Percentiles rank a stretch among this genome's conserved stretches.
Evolutionary conservation across 1,284 basidiomycete species (phyloP).

Genomic region (Cryptococcus amylolentus): DNA sequence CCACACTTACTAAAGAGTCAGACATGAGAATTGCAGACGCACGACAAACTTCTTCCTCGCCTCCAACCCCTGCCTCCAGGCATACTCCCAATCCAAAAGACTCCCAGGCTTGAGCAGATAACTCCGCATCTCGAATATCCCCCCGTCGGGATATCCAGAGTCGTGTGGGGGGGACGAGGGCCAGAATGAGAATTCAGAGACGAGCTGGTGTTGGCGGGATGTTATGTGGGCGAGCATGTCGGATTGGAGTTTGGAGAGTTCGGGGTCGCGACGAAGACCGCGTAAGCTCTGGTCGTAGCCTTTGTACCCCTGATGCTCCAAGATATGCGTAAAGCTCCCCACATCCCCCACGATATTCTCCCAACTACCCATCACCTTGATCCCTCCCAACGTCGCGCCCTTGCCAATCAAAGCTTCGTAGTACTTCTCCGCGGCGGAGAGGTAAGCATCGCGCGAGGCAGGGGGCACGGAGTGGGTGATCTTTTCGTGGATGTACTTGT

Average conservation of each 20-base stretch:
- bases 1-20: not conserved
- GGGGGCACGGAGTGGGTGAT: slow-evolving; percentile 84
- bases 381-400: slow-evolving; percentile 58
- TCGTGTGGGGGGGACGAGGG: slow-evolving; percentile 79
- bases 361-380: slow-evolving; percentile 88
- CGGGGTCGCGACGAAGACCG: slow-evolving; percentile 6
- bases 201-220: slow-evolving; percentile 70
- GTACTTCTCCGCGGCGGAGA: slow-evolving; percentile 75
- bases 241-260: slow-evolving; percentile 18
- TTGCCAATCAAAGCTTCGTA: slow-evolving; percentile 68
- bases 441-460: slow-evolving; percentile 72
- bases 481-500: slow-evolving; percentile 75
- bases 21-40: slow-evolving; percentile 16
- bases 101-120: slow-evolving; percentile 72
- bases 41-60: slow-evolving; percentile 73
- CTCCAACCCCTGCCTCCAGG: slow-evolving; percentile 86
- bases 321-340: slow-evolving; percentile 68
- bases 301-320: slow-evolving; percentile 84
- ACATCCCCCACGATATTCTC: slow-evolving; percentile 79
- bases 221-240: slow-evolving; percentile 68
- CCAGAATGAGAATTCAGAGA: slow-evolving; percentile 91
- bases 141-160: slow-evolving; percentile 58
- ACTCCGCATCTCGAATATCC: slow-evolving; percentile 83
- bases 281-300: slow-evolving; percentile 62
- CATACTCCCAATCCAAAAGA: slow-evolving; percentile 85